phyloP scores from a whole-genome alignment of 768 basidiomycete genomes.

The Lentinus brumalis region DNA sequence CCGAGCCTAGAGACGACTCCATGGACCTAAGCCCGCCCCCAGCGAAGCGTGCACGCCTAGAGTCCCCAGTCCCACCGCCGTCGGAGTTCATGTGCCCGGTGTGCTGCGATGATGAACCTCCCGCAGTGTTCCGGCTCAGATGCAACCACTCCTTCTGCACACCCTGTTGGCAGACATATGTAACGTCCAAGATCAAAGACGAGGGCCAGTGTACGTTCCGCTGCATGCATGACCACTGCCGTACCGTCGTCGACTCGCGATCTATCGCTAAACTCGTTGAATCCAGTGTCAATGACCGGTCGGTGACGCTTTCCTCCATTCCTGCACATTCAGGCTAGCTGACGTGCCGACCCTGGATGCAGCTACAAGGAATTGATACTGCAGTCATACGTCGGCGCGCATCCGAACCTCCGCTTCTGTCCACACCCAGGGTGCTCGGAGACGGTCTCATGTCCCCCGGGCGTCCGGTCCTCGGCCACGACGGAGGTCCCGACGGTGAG shows the following conservation, averaged over 20 bases:
- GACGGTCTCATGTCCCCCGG: conserved; percentile 83
- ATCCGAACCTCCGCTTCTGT: conserved; percentile 84
- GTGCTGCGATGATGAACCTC: conserved; percentile 69
- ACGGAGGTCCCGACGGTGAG: conserved; percentile 86
- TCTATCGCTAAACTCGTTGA: conserved; percentile 59
- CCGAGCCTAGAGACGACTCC: conserved; percentile 29
- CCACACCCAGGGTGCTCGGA: conserved; percentile 93
- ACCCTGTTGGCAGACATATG: conserved; percentile 82
- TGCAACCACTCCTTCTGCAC: conserved; percentile 87
- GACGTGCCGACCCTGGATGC: not conserved
- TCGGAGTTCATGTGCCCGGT: conserved; percentile 82
- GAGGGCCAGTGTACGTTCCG: conserved; percentile 72
- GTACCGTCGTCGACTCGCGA: conserved; percentile 58
- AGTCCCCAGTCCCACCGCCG: conserved; percentile 29
- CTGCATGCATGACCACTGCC: conserved; percentile 82
- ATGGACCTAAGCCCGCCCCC: conserved; percentile 23
- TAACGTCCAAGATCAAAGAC: conserved; percentile 76
- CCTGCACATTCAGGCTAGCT: not conserved
- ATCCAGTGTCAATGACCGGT: conserved; percentile 33
- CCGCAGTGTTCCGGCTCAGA: conserved; percentile 65
- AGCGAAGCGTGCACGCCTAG: conserved; percentile 28
- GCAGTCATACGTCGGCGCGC: conserved; percentile 89
- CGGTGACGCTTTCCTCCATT: not conserved
- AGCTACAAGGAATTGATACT: conserved; percentile 73
- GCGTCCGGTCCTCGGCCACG: conserved; percentile 65